A percentile compares a stretch with the other conserved stretches of the same genome.
phyloP scores from a whole-genome alignment of 306 rosid species.

The Astragalus glycyphyllos region DNA sequence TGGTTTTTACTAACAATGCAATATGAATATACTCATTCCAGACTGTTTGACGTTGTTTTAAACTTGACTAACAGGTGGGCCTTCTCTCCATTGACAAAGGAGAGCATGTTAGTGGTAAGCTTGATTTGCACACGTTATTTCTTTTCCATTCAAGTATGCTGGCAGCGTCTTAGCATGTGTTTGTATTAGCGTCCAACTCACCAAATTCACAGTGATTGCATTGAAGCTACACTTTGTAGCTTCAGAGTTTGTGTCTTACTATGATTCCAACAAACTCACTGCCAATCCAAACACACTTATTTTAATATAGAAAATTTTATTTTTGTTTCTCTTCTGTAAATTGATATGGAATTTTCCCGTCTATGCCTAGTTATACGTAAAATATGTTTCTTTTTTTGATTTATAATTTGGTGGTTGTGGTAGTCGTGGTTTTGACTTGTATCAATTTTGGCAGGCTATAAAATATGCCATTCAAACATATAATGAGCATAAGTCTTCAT shows the following conservation, averaged over 20 bases:
- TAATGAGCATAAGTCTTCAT: conserved; percentile 68
- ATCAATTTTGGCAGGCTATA: conserved; percentile 59
- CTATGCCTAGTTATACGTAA: not conserved
- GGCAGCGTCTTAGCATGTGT: not conserved
- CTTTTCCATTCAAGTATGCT: not conserved
- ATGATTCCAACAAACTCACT: too few relatives aligned
- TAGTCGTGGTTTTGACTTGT: not conserved
- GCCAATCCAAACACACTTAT: too few relatives aligned
- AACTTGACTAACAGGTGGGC: conserved; percentile 74
- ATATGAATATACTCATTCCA: conserved; percentile 19
- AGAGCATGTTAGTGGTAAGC: conserved; percentile 78
- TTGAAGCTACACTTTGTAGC: too few relatives aligned
- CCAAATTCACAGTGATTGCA: too few relatives aligned
- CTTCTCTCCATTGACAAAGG: conserved; percentile 76
- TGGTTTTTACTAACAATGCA: conserved; percentile 17
- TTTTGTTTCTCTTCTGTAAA: conserved; percentile 21
- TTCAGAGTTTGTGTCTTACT: too few relatives aligned
- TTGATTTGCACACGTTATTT: conserved; percentile 17
- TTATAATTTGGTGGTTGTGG: not conserved
- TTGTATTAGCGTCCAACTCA: too few relatives aligned
- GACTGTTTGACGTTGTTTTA: conserved; percentile 39
- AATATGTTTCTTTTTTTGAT: too few relatives aligned
- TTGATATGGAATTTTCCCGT: conserved; percentile 9
- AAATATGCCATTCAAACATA: conserved; percentile 60
- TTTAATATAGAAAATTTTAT: conserved; percentile 17